phyloP scores from a whole-genome alignment of 2,329 filamentous ascomycete genomes.

The Nemania diffusa region DNA sequence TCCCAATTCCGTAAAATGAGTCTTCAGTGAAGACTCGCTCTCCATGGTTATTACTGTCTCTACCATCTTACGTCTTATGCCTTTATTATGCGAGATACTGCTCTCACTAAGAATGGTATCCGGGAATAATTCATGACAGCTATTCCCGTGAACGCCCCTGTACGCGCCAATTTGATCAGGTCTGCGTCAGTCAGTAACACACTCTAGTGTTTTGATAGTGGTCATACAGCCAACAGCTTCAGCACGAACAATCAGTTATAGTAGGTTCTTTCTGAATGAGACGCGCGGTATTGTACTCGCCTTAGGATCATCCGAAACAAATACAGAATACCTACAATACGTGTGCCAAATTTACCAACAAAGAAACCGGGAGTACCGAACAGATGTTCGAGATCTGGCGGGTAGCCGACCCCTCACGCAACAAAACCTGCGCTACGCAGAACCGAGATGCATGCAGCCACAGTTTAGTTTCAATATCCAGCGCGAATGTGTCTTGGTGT shows the following conservation, averaged over 20 bases:
- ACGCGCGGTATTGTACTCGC: not conserved
- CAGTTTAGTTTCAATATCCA: not conserved
- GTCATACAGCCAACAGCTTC: conserved; percentile 4
- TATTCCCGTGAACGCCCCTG: not conserved
- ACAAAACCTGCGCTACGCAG: conserved; percentile 2
- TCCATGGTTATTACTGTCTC: not conserved
- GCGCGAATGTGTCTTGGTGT: not conserved
- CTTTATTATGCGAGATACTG: not conserved
- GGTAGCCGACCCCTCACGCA: conserved; percentile 14
- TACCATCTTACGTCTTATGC: not conserved
- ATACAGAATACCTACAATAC: not conserved
- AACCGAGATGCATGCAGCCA: conserved; percentile 24
- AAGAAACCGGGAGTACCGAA: not conserved
- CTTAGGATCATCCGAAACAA: not conserved
- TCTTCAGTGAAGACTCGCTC: not conserved
- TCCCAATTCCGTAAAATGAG: not conserved
- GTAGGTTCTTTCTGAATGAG: not conserved
- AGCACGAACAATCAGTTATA: not conserved
- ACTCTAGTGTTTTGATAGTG: not conserved
- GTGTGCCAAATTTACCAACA: not conserved
- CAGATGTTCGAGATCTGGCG: conserved; percentile 13
- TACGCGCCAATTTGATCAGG: not conserved
- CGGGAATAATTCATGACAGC: not conserved
- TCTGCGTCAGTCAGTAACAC: not conserved
- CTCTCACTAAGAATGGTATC: conserved; percentile 6